Conservation (phyloP, 108 stramenopile genomes). For the Ochromonas danica region DNA sequence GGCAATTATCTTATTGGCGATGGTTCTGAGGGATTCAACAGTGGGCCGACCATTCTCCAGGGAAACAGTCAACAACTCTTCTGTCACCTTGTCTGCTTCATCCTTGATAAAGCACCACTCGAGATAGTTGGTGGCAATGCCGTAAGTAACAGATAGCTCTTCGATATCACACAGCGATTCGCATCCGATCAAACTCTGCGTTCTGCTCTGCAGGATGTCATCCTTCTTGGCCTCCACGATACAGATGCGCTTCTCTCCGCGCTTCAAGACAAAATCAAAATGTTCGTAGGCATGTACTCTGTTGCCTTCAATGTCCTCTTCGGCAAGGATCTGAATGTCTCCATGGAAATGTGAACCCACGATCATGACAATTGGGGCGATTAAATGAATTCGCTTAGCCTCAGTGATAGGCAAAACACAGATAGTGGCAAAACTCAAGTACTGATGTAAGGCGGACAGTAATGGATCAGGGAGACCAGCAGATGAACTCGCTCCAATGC, state of each 20-base stretch:
- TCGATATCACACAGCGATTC: neutral
- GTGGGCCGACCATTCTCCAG: neutral
- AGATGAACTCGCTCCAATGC: neutral
- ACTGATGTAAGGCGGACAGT: neutral
- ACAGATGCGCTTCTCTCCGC: constrained; percentile 1
- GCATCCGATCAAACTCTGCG: constrained; percentile 11
- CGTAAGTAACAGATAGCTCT: neutral
- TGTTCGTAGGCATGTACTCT: neutral
- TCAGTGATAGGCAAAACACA: no score
- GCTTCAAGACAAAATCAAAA: constrained; percentile 12
- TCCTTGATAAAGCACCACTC: neutral
- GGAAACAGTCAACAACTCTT: neutral
- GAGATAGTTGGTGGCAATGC: constrained; percentile 18
- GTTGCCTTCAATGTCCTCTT: constrained; percentile 1
- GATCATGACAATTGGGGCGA: neutral
- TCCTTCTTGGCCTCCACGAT: constrained; percentile 27
- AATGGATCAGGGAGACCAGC: neutral
- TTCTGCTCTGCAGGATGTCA: neutral
- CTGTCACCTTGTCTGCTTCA: neutral
- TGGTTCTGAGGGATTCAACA: neutral
- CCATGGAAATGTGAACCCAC: neutral
- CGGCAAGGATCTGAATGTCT: neutral
- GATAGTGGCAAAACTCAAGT: no score
- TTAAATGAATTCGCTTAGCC: constrained; percentile 1
- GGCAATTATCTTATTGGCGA: neutral